A percentile compares a stretch with the other conserved stretches of the same genome.
phyloP scores from a whole-genome alignment of 2,329 filamentous ascomycete species.

The Calonectria ilicicola region DNA sequence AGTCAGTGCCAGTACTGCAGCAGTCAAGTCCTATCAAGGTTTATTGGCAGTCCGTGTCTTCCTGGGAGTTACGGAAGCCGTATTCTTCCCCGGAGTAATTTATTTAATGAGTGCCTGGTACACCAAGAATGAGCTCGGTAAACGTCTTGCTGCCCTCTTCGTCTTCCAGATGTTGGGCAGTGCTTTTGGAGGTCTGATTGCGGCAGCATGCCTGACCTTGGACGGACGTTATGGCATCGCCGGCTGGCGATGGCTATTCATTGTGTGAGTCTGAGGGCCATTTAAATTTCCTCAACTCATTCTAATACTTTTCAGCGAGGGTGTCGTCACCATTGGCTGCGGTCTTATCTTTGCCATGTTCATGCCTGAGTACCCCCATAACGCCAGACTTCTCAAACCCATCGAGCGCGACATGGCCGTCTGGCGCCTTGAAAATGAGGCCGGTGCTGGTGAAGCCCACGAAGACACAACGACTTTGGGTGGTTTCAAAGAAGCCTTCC shows the following conservation, averaged over 20 bases:
- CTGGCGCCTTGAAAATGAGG: conserved; percentile 73
- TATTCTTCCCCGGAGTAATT: conserved; percentile 53
- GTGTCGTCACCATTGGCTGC: conserved; percentile 72
- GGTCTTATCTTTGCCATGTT: conserved; percentile 67
- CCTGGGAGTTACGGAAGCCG: conserved; percentile 52
- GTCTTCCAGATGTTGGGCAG: conserved; percentile 49
- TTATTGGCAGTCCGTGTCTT: conserved; percentile 51
- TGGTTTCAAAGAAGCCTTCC: conserved; percentile 64
- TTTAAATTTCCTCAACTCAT: too few relatives aligned
- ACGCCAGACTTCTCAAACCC: conserved; percentile 33
- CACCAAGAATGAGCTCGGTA: conserved; percentile 51
- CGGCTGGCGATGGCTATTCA: conserved; percentile 67
- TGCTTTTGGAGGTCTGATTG: conserved; percentile 65
- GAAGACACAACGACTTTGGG: conserved; percentile 65
- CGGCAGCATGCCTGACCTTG: conserved; percentile 60
- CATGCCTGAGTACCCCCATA: conserved; percentile 69
- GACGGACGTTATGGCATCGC: conserved; percentile 58
- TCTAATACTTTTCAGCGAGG: conserved; percentile 56
- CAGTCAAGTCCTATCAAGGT: conserved; percentile 47
- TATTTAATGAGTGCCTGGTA: conserved; percentile 58
- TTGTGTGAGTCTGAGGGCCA: conserved; percentile 30
- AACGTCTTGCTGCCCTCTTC: conserved; percentile 51
- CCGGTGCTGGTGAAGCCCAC: conserved; percentile 72
- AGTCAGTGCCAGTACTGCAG: conserved; percentile 54
- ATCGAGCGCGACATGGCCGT: conserved; percentile 64